A percentile compares a stretch with the other conserved stretches of the same genome.
Conservation (phyloP, 768 basidiomycete species). For the Lactifluus hygrophoroides region DNA sequence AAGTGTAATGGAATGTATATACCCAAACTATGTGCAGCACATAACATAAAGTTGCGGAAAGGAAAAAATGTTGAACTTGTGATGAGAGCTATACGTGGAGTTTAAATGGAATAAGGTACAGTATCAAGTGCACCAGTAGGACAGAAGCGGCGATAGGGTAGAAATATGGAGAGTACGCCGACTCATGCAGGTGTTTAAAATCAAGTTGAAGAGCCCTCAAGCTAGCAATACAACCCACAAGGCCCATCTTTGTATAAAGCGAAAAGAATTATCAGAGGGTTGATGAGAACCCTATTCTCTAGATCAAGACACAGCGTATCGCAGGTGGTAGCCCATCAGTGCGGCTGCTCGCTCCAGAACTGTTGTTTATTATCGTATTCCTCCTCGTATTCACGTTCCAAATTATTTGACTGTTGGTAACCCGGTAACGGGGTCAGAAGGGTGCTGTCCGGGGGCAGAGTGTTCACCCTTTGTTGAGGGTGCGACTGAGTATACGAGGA, state of each 20-base stretch:
- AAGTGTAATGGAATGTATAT: conserved; percentile 15
- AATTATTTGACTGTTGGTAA: conserved; percentile 34
- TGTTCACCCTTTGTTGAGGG: conserved; percentile 19
- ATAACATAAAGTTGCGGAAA: conserved; percentile 17
- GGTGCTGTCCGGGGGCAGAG: conserved; percentile 54
- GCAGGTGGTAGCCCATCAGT: background rate
- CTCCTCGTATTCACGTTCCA: conserved; percentile 23
- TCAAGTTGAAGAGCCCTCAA: background rate
- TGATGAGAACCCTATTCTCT: background rate
- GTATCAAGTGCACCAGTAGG: conserved; percentile 3
- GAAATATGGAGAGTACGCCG: conserved; percentile 4
- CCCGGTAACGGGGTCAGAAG: conserved; percentile 63
- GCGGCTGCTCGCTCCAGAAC: conserved; percentile 14
- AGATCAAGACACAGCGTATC: background rate
- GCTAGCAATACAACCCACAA: background rate
- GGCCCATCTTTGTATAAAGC: background rate
- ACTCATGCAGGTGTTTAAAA: background rate
- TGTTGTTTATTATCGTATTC: conserved; percentile 14
- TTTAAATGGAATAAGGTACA: conserved; percentile 18
- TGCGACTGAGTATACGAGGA: conserved; percentile 9
- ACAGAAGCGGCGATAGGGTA: conserved; percentile 7
- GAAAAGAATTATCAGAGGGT: background rate
- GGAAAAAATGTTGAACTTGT: conserved; percentile 2
- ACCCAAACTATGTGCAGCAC: conserved; percentile 18
- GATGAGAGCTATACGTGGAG: conserved; percentile 9